Base-by-base conservation (phyloP, 306 rosid genomes). In the Ormosia semicastrata region DNA sequence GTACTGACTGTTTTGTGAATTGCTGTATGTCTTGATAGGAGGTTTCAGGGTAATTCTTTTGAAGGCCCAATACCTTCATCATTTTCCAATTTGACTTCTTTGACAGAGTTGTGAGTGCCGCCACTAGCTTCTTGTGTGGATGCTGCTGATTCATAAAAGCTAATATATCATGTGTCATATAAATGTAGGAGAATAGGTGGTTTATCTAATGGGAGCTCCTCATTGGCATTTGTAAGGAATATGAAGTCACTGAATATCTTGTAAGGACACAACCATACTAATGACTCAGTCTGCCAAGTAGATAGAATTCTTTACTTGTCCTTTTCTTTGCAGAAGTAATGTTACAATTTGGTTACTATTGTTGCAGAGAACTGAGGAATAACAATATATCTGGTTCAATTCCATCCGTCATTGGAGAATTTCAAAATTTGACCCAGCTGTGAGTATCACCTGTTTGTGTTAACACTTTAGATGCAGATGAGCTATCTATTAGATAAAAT, bases 21-120 rank as follows among this genome's bases (percentile, higher is more conserved):
- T 83, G n/a, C n/a, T n/a, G 57, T 47, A 40, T 81, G 47, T 53
- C 71, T 64, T 75, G 17, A 29, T 36, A 94, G 98, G 97, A 90
- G 91, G 85, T 68, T 94, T 83, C 89, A 94, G 78, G 98, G 98
- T 12, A 94, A 94, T 88, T 86, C 93, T 71, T 92, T 94, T 29
- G 77, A 83, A 79, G 92, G 97, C 53, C 85, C 91, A 24, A 88
- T 92, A 85, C 97, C 98, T 34, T 67, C 86, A 0, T 75, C 95
- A 8, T 85, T 94, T 77, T 89, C 91, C 57, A 91, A 86, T 81
- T 84, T 94, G 89, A 90, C 91, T 72, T 88, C 94, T 79, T 60
- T 94, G 47, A 49, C 71, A 44, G 90, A 91, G 50, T 49, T 93
- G 98, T 94, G 83, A 91, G 97, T 89, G 29, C 11, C 7, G 24